These are phyloP conservation scores for Suhomyces kilbournensis DNA, from an alignment of 805 yeast genomes.

Conservation along the genomic window DNA sequence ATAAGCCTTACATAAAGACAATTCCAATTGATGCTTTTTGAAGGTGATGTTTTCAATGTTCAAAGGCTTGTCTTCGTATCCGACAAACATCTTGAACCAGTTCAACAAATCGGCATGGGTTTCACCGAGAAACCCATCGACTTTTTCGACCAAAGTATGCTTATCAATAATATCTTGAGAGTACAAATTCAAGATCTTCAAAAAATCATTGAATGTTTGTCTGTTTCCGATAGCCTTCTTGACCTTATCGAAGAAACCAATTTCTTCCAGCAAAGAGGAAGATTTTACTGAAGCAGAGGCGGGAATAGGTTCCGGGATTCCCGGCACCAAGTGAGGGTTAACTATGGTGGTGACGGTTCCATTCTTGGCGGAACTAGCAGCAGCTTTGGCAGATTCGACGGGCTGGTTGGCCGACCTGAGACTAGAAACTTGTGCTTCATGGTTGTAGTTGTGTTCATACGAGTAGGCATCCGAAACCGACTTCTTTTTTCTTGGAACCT, in stretches of 20 bases:
- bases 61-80: constrained; percentile 79
- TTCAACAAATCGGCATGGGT: constrained; percentile 71
- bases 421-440: constrained; percentile 50
- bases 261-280: constrained; percentile 75
- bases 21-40: constrained; percentile 88
- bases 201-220: constrained; percentile 86
- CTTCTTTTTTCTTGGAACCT: constrained; percentile 18
- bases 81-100: constrained; percentile 93
- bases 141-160: constrained; percentile 75
- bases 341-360: constrained; percentile 36
- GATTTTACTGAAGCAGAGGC: constrained; percentile 41
- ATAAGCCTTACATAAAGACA: constrained; percentile 86
- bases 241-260: constrained; percentile 86
- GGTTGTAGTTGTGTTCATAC: constrained; percentile 33
- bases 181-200: constrained; percentile 81
- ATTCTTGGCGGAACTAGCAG: constrained; percentile 13
- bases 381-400: background rate
- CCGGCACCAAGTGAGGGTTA: constrained; percentile 74
- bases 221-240: constrained; percentile 85
- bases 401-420: constrained; percentile 33
- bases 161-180: constrained; percentile 90
- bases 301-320: constrained; percentile 79
- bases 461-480: constrained; percentile 27
- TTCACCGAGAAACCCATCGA: constrained; percentile 78
- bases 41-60: constrained; percentile 83